Base-by-base conservation (phyloP, 2,329 filamentous ascomycete species). In the Penicillium glabrum region DNA sequence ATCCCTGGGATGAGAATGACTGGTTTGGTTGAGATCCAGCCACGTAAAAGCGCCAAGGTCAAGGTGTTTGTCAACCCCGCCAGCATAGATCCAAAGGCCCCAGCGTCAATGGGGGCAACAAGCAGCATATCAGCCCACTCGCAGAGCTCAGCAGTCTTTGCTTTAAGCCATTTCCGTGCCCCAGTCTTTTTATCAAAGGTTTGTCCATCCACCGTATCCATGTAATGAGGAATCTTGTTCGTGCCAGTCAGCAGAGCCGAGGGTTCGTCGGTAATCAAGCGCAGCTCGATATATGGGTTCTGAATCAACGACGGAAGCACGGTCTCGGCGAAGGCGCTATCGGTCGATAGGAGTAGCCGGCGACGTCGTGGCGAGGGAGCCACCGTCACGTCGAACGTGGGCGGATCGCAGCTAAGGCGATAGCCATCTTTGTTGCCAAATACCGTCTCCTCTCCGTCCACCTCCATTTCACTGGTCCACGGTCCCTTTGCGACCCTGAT, bases 71-170 rank as follows among this genome's bases (percentile, higher is more conserved):
- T 88, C 56, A 93, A 83, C 51, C 93, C 93, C 53, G 88, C 86
- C 69, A 96, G 81, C 91, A 97, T 96, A 71, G 91, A 91, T 29
- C 90, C 90, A 54, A 96, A 82, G 54, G 88, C 88, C 69, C 95
- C 89, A 8, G 91, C 90, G 72, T 95, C 89, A 48, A 96, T 88
- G 3, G 93, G 91, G 7, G 89, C 89, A 54, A 96, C 84, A 31
- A 96, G 86, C 57, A 96, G 81, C 63, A 96, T 77, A 73, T 96
- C 90, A 6, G 93, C 91, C 93, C 93, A 97, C 59, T 90, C 84
- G 62, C 91, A 90, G 58, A 96, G 76, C 62, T 91, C 88, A 6
- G 75, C 73, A 37, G 75, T 74, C 57, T 76, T 77, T n/a, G 70
- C 70, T 57, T 74, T 74, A 46, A 77, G 61, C 74, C 74, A 76